phyloP scores from a whole-genome alignment of 305 asterid species.

The Solanum hybrid region DNA sequence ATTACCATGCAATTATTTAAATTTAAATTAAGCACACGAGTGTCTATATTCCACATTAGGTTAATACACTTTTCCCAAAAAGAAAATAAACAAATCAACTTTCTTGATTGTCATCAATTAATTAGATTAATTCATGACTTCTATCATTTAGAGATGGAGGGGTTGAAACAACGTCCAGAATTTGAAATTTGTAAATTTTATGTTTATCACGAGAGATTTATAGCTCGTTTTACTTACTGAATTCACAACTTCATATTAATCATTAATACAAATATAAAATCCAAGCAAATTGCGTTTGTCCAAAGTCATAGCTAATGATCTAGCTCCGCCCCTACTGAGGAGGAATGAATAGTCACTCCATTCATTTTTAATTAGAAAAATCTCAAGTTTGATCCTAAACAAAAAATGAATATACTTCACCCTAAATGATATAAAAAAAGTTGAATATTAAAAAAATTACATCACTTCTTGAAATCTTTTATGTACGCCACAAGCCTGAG shows the following conservation, averaged over 20 bases:
- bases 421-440: neutral
- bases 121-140: neutral
- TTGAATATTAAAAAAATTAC: neutral
- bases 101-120: neutral
- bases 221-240: neutral
- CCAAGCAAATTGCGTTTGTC: neutral
- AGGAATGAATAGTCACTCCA: neutral
- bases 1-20: conserved; percentile 4
- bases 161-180: fast-evolving
- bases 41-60: neutral
- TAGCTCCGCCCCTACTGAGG: neutral
- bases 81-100: neutral
- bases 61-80: neutral
- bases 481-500: neutral
- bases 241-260: neutral
- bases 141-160: neutral
- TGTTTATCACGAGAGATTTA: neutral
- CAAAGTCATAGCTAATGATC: neutral
- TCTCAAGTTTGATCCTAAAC: neutral
- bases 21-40: neutral
- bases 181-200: neutral
- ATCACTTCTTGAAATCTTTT: neutral
- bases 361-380: neutral
- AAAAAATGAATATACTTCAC: neutral
- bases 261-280: neutral